These are phyloP conservation scores for Rosa chinensis DNA, from an alignment of 306 rosid species.

Conservation along the genomic window DNA sequence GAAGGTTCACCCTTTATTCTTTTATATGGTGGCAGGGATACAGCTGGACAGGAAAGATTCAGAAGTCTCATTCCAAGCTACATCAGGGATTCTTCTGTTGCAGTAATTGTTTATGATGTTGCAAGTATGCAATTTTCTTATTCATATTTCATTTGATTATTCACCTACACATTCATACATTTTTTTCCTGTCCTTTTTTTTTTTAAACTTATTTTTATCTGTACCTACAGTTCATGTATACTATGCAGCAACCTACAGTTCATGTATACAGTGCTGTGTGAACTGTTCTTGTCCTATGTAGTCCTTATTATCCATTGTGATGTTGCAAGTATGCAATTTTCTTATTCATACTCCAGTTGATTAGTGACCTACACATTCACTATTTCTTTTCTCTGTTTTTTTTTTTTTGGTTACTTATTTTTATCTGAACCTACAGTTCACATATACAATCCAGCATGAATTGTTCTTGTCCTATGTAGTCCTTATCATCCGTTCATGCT, in stretches of 20 bases:
- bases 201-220: background rate
- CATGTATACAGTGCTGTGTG: no score
- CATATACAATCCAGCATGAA: background rate
- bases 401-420: background rate
- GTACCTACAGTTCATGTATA: background rate
- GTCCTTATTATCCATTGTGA: conserved; percentile 20
- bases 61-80: conserved; percentile 68
- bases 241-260: background rate
- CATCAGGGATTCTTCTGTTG: conserved; percentile 61
- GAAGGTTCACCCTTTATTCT: background rate
- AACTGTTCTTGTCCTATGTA: no score
- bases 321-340: conserved; percentile 33
- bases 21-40: conserved; percentile 40
- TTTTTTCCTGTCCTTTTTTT: background rate
- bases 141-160: background rate
- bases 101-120: conserved; percentile 53
- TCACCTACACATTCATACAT: background rate
- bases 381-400: background rate
- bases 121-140: conserved; percentile 27
- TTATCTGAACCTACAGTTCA: background rate
- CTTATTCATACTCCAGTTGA: background rate
- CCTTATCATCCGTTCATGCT: background rate
- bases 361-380: background rate
- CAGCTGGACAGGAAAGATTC: conserved; percentile 62
- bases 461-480: background rate